Base-by-base conservation (phyloP, 176 grass and related monocot species). In the Ananas comosus region DNA sequence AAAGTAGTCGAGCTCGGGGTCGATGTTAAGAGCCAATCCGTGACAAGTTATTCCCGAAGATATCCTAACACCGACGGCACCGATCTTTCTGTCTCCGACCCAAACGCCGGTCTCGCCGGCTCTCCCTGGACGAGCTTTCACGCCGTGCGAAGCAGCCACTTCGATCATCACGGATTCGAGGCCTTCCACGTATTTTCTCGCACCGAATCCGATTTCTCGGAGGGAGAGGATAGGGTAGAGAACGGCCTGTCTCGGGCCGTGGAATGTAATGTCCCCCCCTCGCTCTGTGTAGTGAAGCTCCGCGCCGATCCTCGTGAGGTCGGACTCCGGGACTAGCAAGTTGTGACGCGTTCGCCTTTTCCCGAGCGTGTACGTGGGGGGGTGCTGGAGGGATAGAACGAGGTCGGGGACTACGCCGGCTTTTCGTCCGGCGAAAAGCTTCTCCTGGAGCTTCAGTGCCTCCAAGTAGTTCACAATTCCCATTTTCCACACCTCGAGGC, bases 51-150 rank as follows among this genome's bases (percentile, higher is more conserved):
- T 75, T 23, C 87, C 78, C 24, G 81, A 87, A 9, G 89, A 93
- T 80, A 99, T 93, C 68, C 89, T 89, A 72, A 99, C 87, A 78
- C 94, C 94, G 75, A 99, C 93, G 61, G 89, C 89, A 47, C 89
- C 94, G 67, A 93, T 88, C 82, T 99, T 99, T 74, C 94, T 76
- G 64, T 99, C 87, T 51, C 74, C 84, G 69, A 90, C 89, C 89
- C 89, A 93, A 58, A 99, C 87, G 48, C 87, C 94, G 48, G 94
- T 97, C 64, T 96, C 83, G 11, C 86, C 80, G 48, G 85, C 67
- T 53, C 64, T 79, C 1, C 89, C 86, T 0, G 86, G 65, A 51
- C 77, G 72, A 25, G 89, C 84, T 64, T 71, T n/a, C 13, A 99
- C 89, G 68, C 89, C 84, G 69, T 99, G 78, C 17, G 83, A 70